These are phyloP conservation scores for Artemisia annua DNA, from an alignment of 129 eudicot species.

Conservation along the genomic window DNA sequence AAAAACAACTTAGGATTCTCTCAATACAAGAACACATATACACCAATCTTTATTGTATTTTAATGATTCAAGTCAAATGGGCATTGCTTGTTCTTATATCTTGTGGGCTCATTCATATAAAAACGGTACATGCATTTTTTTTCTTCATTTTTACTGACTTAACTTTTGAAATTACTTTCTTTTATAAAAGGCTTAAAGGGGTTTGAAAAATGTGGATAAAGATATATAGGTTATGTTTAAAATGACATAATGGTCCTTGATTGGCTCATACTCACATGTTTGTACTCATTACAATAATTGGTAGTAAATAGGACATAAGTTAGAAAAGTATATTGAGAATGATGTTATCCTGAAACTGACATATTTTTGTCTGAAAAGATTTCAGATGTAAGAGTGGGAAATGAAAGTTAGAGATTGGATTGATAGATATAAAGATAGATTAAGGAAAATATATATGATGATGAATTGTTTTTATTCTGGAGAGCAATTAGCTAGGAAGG, in stretches of 20 bases:
- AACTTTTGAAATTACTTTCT: constrained; percentile 22
- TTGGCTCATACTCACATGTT: constrained; percentile 25
- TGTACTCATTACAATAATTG: not conserved
- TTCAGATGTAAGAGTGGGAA: constrained; percentile 46
- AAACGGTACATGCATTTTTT: constrained; percentile 49
- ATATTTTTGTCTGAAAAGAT: constrained; percentile 26
- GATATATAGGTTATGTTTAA: constrained; percentile 24
- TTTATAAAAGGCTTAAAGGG: constrained; percentile 20
- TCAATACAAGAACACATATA: constrained; percentile 17
- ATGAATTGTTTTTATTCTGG: constrained; percentile 94
- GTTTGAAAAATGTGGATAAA: constrained; percentile 9
- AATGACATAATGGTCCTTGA: constrained; percentile 12
- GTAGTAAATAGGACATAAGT: too few relatives aligned
- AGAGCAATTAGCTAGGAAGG: constrained; percentile 54
- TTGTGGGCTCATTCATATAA: constrained; percentile 68
- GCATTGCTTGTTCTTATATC: constrained; percentile 40
- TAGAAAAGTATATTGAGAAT: not conserved
- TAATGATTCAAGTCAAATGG: constrained; percentile 45
- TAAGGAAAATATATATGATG: constrained; percentile 78
- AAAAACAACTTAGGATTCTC: constrained; percentile 60
- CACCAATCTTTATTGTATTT: constrained; percentile 22
- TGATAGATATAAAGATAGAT: constrained; percentile 28
- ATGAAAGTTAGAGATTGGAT: constrained; percentile 69
- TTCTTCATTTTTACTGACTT: constrained; percentile 23
- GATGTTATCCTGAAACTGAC: not conserved